Evolutionary conservation across 192 early-diverging fungal species (phyloP), one percentile per base, ranked within the genome.

Genomic region (Helicostylum pulchrum): DNA sequence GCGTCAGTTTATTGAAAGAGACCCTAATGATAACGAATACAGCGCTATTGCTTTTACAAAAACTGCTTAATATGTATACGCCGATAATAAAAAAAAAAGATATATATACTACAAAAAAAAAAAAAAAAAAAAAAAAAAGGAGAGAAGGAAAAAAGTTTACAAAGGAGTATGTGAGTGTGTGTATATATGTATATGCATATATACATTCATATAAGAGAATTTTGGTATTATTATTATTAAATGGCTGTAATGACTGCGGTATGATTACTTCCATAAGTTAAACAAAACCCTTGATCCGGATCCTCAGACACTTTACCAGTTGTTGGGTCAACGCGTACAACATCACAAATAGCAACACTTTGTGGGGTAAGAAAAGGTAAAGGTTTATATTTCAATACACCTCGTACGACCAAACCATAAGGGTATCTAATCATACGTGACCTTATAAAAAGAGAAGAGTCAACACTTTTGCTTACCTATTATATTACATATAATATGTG

Each of bases 21-120:
- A 92, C 62, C 84, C 87, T 11, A 81, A 84, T 31, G 78, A 88
- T 48, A 65, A 78, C 2, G 72, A 86, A 63, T 89, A 87, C 65
- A 88, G 74, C 21, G 78, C 88, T 8, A 85, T 88, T 61, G 85
- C 83, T n/a, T 88, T 59, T 59, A 36, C 19, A 39, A 59, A 59
- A 59, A 59, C 57, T 59, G 20, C 32, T 42, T 19, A 59, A 45
- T 44, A 39, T 39, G 7, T 5, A 9, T 9, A 39, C 9, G 9
- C 5, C 9, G 6, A 39, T 39, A 39, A 36, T 36, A 36, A 36
- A 5, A 36, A 36, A 36, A 36, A 39, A 39, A 9, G 7, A 9
- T 39, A 6, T 39, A 39, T 39, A 39, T 26, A 26, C 26, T 26
- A 26, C 26, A 26, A 26, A 26, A 26, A 26, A 26, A 2, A 26